These are phyloP conservation scores for Zarea fungicola DNA, from an alignment of 2,329 filamentous ascomycete species.

Conservation along the genomic window DNA sequence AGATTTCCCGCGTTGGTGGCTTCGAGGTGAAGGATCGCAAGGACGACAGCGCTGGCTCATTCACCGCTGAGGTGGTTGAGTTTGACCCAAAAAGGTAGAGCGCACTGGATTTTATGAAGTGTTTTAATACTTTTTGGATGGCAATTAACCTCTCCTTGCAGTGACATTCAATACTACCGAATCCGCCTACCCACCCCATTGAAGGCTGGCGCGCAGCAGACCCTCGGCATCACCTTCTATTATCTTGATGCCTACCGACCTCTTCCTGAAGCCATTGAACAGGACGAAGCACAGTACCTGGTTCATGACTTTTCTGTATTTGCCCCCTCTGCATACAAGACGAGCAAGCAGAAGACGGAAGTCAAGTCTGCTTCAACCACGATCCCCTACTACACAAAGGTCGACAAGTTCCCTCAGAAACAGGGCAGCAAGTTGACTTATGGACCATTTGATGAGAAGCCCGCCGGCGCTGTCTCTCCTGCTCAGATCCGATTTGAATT, in stretches of 20 bases:
- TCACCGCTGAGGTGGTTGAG: slow-evolving; percentile 64
- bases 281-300: slow-evolving; percentile 82
- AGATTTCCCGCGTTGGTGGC: slow-evolving; percentile 73
- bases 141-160: slow-evolving; percentile 30
- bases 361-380: slow-evolving; percentile 77
- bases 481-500: slow-evolving; percentile 88
- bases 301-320: slow-evolving; percentile 83
- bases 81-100: slow-evolving; percentile 53
- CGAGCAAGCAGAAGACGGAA: slow-evolving; percentile 93
- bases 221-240: slow-evolving; percentile 81
- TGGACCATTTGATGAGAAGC: slow-evolving; percentile 77
- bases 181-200: slow-evolving; percentile 74
- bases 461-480: slow-evolving; percentile 68
- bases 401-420: slow-evolving; percentile 67
- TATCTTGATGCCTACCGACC: slow-evolving; percentile 73
- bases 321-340: slow-evolving; percentile 75
- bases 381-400: slow-evolving; percentile 78
- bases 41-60: slow-evolving; percentile 59
- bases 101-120: slow-evolving; percentile 18
- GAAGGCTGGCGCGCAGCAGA: slow-evolving; percentile 71
- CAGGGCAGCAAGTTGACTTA: slow-evolving; percentile 84
- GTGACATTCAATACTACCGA: slow-evolving; percentile 75
- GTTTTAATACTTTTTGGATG: background rate
- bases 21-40: slow-evolving; percentile 94
- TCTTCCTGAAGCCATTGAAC: slow-evolving; percentile 75